Base-by-base conservation (phyloP, 73 alveolate species). In the Symbiodinium pilosum region DNA sequence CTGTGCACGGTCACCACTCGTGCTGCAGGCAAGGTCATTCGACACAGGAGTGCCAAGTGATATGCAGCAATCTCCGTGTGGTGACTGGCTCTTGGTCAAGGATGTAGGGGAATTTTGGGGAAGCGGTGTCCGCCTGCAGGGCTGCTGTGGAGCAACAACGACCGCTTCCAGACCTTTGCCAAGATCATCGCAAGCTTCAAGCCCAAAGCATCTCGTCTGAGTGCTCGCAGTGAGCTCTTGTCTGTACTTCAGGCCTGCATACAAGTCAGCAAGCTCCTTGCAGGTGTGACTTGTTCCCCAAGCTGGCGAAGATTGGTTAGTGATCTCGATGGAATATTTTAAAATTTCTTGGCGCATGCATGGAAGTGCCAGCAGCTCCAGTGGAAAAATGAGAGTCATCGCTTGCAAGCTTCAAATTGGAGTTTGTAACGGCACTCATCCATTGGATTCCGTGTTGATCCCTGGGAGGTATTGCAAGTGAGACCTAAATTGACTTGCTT, bases 1-100 rank as follows among this genome's bases (percentile, higher is more conserved):
- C 94, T 87, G 16, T 87, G 94, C 85, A 56, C 94, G 14, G 94
- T 87, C 84, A 68, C 71, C n/a, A 39, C 85, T 32, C 94, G 94
- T 20, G 94, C 94, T 8, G 86, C 94, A 87, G 94, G 94, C 94
- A 6, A 39, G 28, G 77, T n/a, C 14, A 30, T n/a, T n/a, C n/a
- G n/a, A n/a, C n/a, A n/a, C n/a, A n/a, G n/a, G n/a, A n/a, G n/a
- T n/a, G n/a, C n/a, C n/a, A n/a, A n/a, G n/a, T n/a, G n/a, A n/a
- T n/a, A n/a, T n/a, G n/a, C n/a, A n/a, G n/a, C 8, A 9, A 14
- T 4, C 14, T 18, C 18, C 42, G 68, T 39, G 4, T n/a, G 38
- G 32, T 6, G 12, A 11, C 43, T 77, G 43, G 16, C 12, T 8
- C 51, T 43, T 75, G 7, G 51, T 12, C 43, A 20, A 8, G 64